Evolutionary conservation across 2,329 filamentous ascomycete species (phyloP).

Genomic region (Aspergillus spinulosporus): DNA sequence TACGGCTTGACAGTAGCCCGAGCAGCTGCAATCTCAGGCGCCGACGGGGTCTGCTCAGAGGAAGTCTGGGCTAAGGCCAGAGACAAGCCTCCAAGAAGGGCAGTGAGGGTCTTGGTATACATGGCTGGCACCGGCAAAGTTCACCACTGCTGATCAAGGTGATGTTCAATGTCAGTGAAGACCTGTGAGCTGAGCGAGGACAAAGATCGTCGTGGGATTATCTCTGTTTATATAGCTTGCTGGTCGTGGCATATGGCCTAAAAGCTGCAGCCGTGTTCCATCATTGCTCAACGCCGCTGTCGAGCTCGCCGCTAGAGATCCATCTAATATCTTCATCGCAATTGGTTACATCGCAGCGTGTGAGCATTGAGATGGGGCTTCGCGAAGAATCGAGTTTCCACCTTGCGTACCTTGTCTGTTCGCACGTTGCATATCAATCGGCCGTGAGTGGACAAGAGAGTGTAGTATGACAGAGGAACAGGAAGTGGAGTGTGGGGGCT

Average conservation of each 20-base stretch:
- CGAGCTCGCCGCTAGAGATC: neutral
- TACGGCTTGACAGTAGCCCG: conserved; percentile 60
- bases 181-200: neutral
- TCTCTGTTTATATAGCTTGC: conserved; percentile 5
- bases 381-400: neutral
- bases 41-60: conserved; percentile 27
- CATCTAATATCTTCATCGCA: neutral
- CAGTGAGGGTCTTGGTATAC: conserved; percentile 23
- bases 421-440: conserved; percentile 20
- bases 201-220: neutral
- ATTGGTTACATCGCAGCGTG: conserved; percentile 13
- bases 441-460: conserved; percentile 17
- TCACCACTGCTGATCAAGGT: neutral
- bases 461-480: neutral
- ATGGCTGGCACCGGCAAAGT: conserved; percentile 15
- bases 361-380: neutral
- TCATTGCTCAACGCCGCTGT: neutral
- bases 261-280: neutral
- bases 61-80: conserved; percentile 25
- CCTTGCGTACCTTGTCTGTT: neutral
- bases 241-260: neutral
- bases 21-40: conserved; percentile 29
- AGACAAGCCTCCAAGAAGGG: conserved; percentile 26
- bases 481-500: conserved; percentile 3
- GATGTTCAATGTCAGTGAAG: neutral